These are phyloP conservation scores for Corchorus capsularis DNA, from an alignment of 345 rosid genomes.

Conservation along the genomic window DNA sequence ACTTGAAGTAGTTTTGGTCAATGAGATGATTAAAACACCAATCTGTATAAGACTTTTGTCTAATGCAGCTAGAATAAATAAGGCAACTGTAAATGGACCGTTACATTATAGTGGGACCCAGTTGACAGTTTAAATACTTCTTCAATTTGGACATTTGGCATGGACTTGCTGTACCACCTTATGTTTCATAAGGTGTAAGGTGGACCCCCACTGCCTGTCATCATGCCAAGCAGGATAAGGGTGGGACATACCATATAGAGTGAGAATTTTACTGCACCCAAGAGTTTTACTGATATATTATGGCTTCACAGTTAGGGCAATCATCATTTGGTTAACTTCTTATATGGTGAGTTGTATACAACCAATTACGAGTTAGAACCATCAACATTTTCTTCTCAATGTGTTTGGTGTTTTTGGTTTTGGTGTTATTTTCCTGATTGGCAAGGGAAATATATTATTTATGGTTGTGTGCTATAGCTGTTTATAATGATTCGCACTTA, in stretches of 20 bases:
- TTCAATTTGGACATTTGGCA: slow-evolving; percentile 10
- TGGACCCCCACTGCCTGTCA: slow-evolving; percentile 16
- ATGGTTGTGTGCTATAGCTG: not conserved
- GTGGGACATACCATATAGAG: not conserved
- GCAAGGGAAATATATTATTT: not conserved
- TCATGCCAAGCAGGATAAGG: slow-evolving; percentile 16
- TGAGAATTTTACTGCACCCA: not conserved
- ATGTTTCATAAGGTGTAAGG: slow-evolving; percentile 7
- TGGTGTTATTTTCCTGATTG: not conserved
- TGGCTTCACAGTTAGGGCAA: not conserved
- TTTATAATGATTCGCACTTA: not conserved
- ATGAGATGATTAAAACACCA: not conserved
- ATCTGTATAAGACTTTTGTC: not conserved
- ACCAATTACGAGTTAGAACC: not conserved
- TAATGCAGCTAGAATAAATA: slow-evolving; percentile 1
- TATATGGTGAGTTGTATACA: not conserved
- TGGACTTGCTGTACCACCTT: slow-evolving; percentile 13
- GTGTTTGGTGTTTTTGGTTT: not conserved
- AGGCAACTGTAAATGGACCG: slow-evolving; percentile 12
- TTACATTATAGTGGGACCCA: slow-evolving; percentile 11
- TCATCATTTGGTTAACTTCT: slow-evolving; percentile 13
- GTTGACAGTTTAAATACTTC: slow-evolving; percentile 7
- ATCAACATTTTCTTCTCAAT: not conserved
- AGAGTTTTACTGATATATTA: not conserved
- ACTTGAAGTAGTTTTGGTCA: not conserved